Evolutionary conservation across 768 basidiomycete genomes (phyloP).

Genomic region (Kwoniella pini): DNA sequence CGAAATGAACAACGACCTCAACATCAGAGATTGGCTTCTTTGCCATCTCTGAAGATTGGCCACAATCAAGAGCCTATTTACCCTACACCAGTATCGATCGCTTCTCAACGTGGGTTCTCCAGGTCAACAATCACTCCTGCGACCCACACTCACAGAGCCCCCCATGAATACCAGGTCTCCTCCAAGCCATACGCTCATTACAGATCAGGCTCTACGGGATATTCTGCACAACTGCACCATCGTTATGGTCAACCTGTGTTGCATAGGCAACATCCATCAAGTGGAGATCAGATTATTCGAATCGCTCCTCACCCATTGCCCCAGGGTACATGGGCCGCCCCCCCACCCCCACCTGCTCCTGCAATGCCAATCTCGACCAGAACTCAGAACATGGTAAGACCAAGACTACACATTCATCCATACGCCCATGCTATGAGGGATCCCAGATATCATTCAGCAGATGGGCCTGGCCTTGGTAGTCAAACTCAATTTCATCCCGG

Average conservation of each 20-base stretch:
- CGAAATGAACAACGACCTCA: not conserved
- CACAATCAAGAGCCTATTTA: slow-evolving; percentile 1
- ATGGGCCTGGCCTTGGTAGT: not conserved
- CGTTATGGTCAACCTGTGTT: not conserved
- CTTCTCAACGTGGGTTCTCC: not conserved
- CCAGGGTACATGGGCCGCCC: not conserved
- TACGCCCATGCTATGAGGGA: slow-evolving; percentile 15
- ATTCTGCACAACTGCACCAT: not conserved
- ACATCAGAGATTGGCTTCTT: slow-evolving; percentile 1
- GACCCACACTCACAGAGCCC: not conserved
- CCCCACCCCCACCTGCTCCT: slow-evolving; percentile 6
- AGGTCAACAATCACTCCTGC: not conserved
- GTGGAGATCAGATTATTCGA: not conserved
- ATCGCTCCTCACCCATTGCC: not conserved
- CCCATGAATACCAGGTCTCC: too few relatives aligned
- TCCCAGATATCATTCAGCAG: slow-evolving; percentile 12
- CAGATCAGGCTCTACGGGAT: not conserved
- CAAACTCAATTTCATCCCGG: not conserved
- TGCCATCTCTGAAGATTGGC: not conserved
- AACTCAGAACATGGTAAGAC: slow-evolving; percentile 4
- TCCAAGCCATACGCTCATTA: not conserved
- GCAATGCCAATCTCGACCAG: not conserved
- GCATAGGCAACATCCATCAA: slow-evolving; percentile 7
- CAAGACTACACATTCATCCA: slow-evolving; percentile 22
- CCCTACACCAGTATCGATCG: slow-evolving; percentile 6